phyloP scores from a whole-genome alignment of 495 filamentous ascomycete genomes.

The Penicillium longicatenatum region DNA sequence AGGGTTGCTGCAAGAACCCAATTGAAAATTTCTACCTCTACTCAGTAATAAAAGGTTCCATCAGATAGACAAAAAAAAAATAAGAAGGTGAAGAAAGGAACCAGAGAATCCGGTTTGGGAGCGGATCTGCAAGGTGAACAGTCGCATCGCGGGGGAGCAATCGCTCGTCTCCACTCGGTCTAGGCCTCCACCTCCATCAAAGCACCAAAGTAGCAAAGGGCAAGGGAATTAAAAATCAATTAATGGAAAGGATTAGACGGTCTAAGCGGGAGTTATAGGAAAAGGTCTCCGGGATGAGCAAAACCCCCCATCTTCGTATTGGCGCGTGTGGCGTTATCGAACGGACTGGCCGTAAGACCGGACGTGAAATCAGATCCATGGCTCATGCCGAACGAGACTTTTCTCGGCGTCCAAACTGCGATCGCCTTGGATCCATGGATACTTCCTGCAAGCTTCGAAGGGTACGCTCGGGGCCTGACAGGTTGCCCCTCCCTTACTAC shows the following conservation, averaged over 20 bases:
- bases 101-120: conserved; percentile 2
- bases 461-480: conserved; percentile 21
- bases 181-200: conserved; percentile 7
- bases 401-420: conserved; percentile 26
- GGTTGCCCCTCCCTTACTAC: conserved; percentile 12
- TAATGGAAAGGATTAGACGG: neutral
- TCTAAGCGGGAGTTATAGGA: neutral
- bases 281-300: conserved; percentile 1
- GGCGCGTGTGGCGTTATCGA: conserved; percentile 20
- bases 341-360: conserved; percentile 16
- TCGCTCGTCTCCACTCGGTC: conserved; percentile 15
- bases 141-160: conserved; percentile 22
- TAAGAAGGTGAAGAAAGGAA: neutral
- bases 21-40: too few species aligned
- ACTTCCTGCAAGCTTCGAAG: conserved; percentile 15
- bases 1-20: neutral
- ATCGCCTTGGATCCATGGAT: conserved; percentile 30
- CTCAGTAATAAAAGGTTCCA: neutral
- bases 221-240: neutral
- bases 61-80: neutral
- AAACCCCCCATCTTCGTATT: conserved; percentile 12
- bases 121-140: conserved; percentile 13
- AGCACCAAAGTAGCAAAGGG: neutral
- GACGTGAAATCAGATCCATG: conserved; percentile 20
- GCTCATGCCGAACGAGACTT: conserved; percentile 20